phyloP scores from a whole-genome alignment of 352 stramenopile species.

The Vaucheria bursata region DNA sequence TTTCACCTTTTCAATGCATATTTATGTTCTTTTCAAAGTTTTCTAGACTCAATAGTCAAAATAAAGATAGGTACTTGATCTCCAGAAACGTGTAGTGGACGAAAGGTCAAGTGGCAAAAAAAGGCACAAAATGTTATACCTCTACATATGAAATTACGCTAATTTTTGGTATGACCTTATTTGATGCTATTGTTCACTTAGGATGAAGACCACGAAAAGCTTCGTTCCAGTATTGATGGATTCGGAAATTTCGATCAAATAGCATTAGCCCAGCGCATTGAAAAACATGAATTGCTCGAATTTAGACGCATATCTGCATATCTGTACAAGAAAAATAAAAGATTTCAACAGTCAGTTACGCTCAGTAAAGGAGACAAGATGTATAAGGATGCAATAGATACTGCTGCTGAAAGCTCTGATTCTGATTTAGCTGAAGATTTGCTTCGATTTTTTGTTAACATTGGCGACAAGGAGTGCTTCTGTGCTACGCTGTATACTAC shows the following conservation, averaged over 20 bases:
- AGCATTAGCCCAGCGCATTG: conserved; percentile 91
- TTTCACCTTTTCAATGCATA: too few species aligned
- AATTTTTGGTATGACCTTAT: too few species aligned
- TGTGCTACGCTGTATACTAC: conserved; percentile 95
- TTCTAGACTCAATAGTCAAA: too few species aligned
- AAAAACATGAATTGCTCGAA: conserved; percentile 98
- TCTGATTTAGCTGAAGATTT: conserved; percentile 91
- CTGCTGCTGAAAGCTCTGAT: conserved; percentile 87
- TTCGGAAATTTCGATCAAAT: conserved; percentile 99
- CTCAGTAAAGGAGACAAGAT: conserved; percentile 99
- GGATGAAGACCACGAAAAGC: conserved; percentile 93
- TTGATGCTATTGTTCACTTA: too few species aligned
- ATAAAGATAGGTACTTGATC: too few species aligned
- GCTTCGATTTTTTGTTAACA: conserved; percentile 96
- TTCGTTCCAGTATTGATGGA: conserved; percentile 93
- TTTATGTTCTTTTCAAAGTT: too few species aligned
- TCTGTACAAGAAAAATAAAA: conserved; percentile 98
- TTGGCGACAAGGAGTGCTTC: conserved; percentile 99
- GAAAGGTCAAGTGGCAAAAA: too few species aligned
- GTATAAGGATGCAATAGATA: conserved; percentile 99
- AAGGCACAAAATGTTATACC: too few species aligned
- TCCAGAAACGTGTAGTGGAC: too few species aligned
- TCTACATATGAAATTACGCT: too few species aligned
- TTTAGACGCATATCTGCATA: conserved; percentile 98
- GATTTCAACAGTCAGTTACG: conserved; percentile 91